phyloP scores from a whole-genome alignment of 2,329 filamentous ascomycete species.

The Talaromyces piceae region DNA sequence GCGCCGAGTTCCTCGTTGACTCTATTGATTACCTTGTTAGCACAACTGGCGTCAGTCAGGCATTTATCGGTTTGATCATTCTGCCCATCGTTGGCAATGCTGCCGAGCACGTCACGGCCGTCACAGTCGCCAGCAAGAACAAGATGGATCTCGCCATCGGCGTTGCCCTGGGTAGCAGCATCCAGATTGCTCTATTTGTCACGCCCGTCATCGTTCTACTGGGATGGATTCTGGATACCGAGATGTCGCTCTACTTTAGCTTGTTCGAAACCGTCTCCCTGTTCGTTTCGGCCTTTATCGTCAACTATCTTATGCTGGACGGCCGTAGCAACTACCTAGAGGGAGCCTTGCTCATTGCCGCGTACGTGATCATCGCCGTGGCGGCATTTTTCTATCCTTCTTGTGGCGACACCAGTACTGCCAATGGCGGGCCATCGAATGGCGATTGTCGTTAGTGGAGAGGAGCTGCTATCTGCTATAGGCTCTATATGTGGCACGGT shows the following conservation, averaged over 20 bases:
- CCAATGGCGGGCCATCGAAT: constrained; percentile 15
- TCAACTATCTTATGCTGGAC: constrained; percentile 81
- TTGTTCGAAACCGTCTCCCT: constrained; percentile 82
- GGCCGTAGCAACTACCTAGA: constrained; percentile 83
- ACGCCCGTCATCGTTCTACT: constrained; percentile 64
- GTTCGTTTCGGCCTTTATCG: constrained; percentile 76
- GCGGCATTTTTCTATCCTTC: constrained; percentile 61
- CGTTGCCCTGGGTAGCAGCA: constrained; percentile 62
- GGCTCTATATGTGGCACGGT: no score
- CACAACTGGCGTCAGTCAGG: constrained; percentile 50
- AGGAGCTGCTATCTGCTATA: not conserved
- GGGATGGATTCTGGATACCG: constrained; percentile 59
- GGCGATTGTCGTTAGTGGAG: constrained; percentile 1
- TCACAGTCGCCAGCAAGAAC: constrained; percentile 65
- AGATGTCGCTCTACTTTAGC: constrained; percentile 79
- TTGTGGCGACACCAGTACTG: constrained; percentile 39
- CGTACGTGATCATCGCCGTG: constrained; percentile 61
- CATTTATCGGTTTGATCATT: constrained; percentile 65
- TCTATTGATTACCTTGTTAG: constrained; percentile 59
- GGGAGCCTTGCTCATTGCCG: constrained; percentile 57
- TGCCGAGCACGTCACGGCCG: constrained; percentile 65
- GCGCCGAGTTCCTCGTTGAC: constrained; percentile 63
- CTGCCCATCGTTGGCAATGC: constrained; percentile 67
- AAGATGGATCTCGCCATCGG: constrained; percentile 71
- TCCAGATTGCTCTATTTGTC: constrained; percentile 64